A percentile compares a stretch with the other conserved stretches of the same genome.
These are phyloP conservation scores for Botrytis squamosa DNA, from an alignment of 2,329 filamentous ascomycete genomes.

Conservation along the genomic window DNA sequence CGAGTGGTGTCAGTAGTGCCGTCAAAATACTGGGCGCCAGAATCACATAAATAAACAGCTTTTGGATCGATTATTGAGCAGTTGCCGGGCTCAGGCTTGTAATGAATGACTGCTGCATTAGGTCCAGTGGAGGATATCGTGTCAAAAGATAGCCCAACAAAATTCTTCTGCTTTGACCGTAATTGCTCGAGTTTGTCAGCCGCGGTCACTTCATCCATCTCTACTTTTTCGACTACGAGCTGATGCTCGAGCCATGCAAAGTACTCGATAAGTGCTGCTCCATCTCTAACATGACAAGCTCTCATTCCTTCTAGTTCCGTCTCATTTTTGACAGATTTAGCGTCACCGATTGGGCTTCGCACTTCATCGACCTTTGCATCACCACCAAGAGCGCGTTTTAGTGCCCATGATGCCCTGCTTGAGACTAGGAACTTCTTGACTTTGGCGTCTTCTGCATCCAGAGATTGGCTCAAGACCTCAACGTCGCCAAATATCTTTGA, in stretches of 20 bases:
- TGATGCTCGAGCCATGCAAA: conserved; percentile 97
- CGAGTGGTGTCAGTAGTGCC: conserved; percentile 95
- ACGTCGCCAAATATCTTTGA: conserved; percentile 76
- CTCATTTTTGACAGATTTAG: conserved; percentile 93
- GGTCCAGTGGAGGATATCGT: conserved; percentile 94
- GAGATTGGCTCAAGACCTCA: conserved; percentile 56
- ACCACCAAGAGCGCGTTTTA: conserved; percentile 82
- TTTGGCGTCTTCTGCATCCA: conserved; percentile 40
- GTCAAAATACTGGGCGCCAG: conserved; percentile 92
- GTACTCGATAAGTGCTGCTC: conserved; percentile 84
- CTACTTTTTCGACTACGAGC: conserved; percentile 68
- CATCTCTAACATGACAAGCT: conserved; percentile 88
- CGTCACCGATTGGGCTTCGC: conserved; percentile 81
- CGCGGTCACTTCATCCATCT: conserved; percentile 84
- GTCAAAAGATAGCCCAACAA: conserved; percentile 87
- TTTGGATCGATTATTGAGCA: conserved; percentile 83
- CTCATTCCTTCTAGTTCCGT: conserved; percentile 90
- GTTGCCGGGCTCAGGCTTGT: conserved; percentile 79
- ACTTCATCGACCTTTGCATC: conserved; percentile 82
- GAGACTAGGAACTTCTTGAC: conserved; percentile 75
- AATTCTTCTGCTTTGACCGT: conserved; percentile 67
- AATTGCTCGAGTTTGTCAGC: conserved; percentile 85
- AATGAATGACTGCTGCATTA: conserved; percentile 86
- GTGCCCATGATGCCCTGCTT: conserved; percentile 87
- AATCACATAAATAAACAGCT: conserved; percentile 91